Evolutionary conservation across 306 rosid species (phyloP).

Genomic region (Trifolium subterraneum): DNA sequence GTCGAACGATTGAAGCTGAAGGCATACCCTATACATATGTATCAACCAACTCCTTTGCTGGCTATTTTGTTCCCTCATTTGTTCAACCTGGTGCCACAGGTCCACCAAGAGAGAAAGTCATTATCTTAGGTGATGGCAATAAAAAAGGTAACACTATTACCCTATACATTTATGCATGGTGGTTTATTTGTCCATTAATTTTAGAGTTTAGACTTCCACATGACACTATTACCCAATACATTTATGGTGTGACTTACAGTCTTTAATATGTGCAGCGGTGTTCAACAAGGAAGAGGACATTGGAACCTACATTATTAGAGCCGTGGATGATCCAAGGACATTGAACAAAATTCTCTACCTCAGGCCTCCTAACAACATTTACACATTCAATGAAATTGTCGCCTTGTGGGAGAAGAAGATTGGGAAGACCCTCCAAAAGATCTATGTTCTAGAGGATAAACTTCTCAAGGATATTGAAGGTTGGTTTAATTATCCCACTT

Average conservation of each 20-base stretch:
- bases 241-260: not conserved
- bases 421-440: conserved; percentile 70
- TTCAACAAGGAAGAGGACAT: conserved; percentile 87
- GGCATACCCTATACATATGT: conserved; percentile 81
- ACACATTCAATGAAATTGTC: conserved; percentile 77
- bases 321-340: conserved; percentile 84
- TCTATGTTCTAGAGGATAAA: conserved; percentile 67
- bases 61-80: conserved; percentile 74
- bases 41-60: conserved; percentile 62
- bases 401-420: conserved; percentile 89
- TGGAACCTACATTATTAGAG: conserved; percentile 74
- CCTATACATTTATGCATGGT: not conserved
- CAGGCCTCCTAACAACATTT: conserved; percentile 69
- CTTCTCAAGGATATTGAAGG: conserved; percentile 78
- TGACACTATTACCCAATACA: no score
- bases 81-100: conserved; percentile 66
- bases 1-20: conserved; percentile 65
- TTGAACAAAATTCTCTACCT: conserved; percentile 80
- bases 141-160: conserved; percentile 54
- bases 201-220: no score
- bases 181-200: not conserved
- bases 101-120: conserved; percentile 80
- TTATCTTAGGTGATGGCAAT: conserved; percentile 72
- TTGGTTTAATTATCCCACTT: conserved; percentile 9
- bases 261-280: conserved; percentile 46